A percentile compares a stretch with the other conserved stretches of the same genome.
Conservation (phyloP, 2,329 filamentous ascomycete species). For the Trichoderma cornu-damae region DNA sequence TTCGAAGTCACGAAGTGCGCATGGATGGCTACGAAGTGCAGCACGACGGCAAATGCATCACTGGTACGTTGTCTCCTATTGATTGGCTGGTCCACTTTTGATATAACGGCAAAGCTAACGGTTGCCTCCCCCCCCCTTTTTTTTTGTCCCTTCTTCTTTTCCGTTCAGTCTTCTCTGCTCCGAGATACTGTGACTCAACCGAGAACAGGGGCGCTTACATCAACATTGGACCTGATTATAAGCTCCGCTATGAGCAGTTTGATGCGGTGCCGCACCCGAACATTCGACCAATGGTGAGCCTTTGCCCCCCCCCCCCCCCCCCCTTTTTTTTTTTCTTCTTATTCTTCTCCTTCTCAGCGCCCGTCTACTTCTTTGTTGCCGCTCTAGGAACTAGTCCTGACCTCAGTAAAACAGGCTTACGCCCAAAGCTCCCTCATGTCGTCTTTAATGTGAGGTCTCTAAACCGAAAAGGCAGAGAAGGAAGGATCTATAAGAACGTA, state of each 20-base stretch:
- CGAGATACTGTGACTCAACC: slow-evolving; percentile 94
- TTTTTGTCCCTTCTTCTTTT: no score
- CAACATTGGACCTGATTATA: slow-evolving; percentile 88
- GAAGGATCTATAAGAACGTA: slow-evolving; percentile 19
- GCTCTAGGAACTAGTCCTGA: neutral
- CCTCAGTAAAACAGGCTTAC: slow-evolving; percentile 58
- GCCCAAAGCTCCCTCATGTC: slow-evolving; percentile 78
- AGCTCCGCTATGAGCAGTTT: slow-evolving; percentile 88
- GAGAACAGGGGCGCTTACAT: slow-evolving; percentile 99
- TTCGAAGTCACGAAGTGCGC: slow-evolving; percentile 93
- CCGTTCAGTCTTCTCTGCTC: slow-evolving; percentile 88
- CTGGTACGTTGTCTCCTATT: slow-evolving; percentile 51
- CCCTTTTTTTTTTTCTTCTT: neutral
- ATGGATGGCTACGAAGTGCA: slow-evolving; percentile 99
- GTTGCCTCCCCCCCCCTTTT: no score
- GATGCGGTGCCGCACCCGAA: slow-evolving; percentile 94
- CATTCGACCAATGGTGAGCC: slow-evolving; percentile 79
- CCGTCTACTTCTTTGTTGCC: no score
- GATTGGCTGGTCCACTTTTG: neutral
- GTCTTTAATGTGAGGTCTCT: slow-evolving; percentile 57
- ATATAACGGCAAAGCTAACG: slow-evolving; percentile 16
- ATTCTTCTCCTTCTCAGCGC: no score
- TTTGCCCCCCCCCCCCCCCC: neutral
- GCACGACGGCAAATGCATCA: slow-evolving; percentile 92
- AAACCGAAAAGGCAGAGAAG: neutral